Percentiles rank a stretch among this genome's conserved stretches.
These are phyloP conservation scores for Naganishia onofrii DNA, from an alignment of 768 basidiomycete genomes.

Conservation along the genomic window DNA sequence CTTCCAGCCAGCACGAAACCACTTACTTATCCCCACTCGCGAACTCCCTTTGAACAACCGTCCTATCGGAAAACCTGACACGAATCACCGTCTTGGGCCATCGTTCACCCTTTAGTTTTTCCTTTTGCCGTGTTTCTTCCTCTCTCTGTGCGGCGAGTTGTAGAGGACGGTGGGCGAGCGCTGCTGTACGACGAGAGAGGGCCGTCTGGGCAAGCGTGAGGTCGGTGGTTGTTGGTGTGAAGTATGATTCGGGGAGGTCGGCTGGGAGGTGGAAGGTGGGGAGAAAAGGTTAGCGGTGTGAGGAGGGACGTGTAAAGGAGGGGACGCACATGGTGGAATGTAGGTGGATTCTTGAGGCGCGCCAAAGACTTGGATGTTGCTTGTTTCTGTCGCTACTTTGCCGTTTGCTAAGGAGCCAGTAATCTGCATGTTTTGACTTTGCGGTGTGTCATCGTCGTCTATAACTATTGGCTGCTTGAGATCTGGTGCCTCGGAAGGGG, in stretches of 20 bases:
- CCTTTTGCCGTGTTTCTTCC: conserved; percentile 39
- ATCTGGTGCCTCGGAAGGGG: background rate
- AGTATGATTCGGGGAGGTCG: conserved; percentile 43
- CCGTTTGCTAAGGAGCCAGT: background rate
- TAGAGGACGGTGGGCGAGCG: conserved; percentile 47
- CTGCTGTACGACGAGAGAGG: conserved; percentile 40
- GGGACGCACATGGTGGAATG: conserved; percentile 9
- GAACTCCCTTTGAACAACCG: conserved; percentile 47
- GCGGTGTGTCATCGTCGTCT: background rate
- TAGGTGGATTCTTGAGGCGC: conserved; percentile 26
- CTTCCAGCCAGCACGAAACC: no score
- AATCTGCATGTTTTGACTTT: background rate
- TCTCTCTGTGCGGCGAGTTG: conserved; percentile 43
- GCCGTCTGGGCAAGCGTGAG: conserved; percentile 44
- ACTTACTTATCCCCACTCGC: conserved; percentile 37
- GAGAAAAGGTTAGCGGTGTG: no score
- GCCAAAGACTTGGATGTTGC: conserved; percentile 26
- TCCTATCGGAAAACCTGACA: conserved; percentile 50
- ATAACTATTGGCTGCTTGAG: background rate
- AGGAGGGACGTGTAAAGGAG: background rate
- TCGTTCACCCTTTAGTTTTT: conserved; percentile 43
- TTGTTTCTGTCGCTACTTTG: background rate
- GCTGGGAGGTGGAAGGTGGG: conserved; percentile 21
- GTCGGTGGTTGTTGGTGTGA: conserved; percentile 45
- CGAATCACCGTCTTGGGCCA: conserved; percentile 51